Evolutionary conservation across 306 rosid species (phyloP).

Genomic region (Citrullus amarus): DNA sequence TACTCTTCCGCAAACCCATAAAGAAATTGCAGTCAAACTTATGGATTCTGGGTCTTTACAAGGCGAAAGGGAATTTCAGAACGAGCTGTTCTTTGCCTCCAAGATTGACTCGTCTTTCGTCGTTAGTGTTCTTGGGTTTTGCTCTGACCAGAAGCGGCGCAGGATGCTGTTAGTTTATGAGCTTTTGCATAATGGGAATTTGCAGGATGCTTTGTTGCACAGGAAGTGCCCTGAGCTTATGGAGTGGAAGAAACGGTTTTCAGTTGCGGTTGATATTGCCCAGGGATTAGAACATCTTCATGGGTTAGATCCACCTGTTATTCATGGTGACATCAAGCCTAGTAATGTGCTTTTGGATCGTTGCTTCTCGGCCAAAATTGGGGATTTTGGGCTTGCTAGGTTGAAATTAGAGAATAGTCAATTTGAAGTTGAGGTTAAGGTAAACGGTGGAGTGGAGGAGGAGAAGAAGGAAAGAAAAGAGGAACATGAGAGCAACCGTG

Average conservation of each 20-base stretch:
- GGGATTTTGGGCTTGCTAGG: slow-evolving; percentile 81
- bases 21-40: slow-evolving; percentile 66
- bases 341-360: slow-evolving; percentile 64
- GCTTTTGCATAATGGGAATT: slow-evolving; percentile 64
- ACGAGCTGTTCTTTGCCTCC: slow-evolving; percentile 80
- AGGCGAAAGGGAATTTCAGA: slow-evolving; percentile 88
- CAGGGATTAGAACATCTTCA: slow-evolving; percentile 61
- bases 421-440: slow-evolving; percentile 20
- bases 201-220: slow-evolving; percentile 75
- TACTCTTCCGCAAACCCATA: slow-evolving; percentile 22
- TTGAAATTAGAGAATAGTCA: slow-evolving; percentile 29
- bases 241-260: slow-evolving; percentile 55
- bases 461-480: slow-evolving; percentile 17
- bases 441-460: slow-evolving; percentile 11
- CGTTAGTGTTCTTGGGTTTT: slow-evolving; percentile 56
- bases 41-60: slow-evolving; percentile 77
- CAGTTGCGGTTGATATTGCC: slow-evolving; percentile 38
- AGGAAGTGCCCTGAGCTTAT: slow-evolving; percentile 52
- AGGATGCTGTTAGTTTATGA: slow-evolving; percentile 71
- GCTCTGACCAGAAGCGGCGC: slow-evolving; percentile 58
- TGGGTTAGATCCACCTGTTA: slow-evolving; percentile 55
- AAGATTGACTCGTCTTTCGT: slow-evolving; percentile 34
- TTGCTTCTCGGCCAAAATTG: slow-evolving; percentile 42
- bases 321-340: slow-evolving; percentile 88
- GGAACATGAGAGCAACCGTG: slow-evolving; percentile 28